Evolutionary conservation across 768 basidiomycete genomes (phyloP).

Genomic region (Russula vinacea): DNA sequence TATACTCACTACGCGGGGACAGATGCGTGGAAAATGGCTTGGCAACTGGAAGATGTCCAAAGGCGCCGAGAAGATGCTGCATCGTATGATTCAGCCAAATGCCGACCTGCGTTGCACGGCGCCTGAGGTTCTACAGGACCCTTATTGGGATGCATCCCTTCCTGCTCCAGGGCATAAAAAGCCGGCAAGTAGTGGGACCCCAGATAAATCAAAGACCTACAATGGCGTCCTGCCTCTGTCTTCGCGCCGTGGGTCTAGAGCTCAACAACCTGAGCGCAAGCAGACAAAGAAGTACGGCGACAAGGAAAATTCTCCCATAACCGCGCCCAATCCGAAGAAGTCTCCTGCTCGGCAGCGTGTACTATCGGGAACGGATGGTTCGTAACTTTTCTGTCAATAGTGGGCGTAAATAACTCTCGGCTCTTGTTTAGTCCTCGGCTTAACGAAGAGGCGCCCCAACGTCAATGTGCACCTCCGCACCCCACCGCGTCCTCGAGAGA

Average conservation of each 20-base stretch:
- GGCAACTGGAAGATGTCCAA: constrained; percentile 72
- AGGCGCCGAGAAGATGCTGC: constrained; percentile 60
- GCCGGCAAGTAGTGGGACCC: constrained; percentile 36
- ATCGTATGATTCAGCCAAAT: constrained; percentile 77
- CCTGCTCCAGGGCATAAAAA: constrained; percentile 29
- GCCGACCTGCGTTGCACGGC: constrained; percentile 78
- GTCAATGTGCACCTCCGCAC: constrained; percentile 14
- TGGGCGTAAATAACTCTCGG: not conserved
- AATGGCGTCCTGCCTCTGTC: constrained; percentile 41
- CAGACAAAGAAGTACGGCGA: constrained; percentile 34
- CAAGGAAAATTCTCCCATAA: constrained; percentile 38
- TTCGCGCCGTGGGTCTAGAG: constrained; percentile 30
- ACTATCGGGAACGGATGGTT: constrained; percentile 20
- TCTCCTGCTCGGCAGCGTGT: constrained; percentile 16
- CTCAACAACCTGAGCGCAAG: constrained; percentile 25
- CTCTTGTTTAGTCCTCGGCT: constrained; percentile 9
- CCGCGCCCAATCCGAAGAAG: constrained; percentile 6
- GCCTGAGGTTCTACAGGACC: constrained; percentile 58
- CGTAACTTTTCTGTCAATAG: not conserved
- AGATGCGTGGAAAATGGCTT: constrained; percentile 84
- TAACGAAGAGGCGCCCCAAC: constrained; percentile 23
- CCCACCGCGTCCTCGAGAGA: constrained; percentile 16
- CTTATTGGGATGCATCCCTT: constrained; percentile 53
- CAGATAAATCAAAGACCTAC: constrained; percentile 36
- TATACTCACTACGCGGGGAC: not conserved